phyloP scores from a whole-genome alignment of 495 filamentous ascomycete species.

The Tuber melanosporum region DNA sequence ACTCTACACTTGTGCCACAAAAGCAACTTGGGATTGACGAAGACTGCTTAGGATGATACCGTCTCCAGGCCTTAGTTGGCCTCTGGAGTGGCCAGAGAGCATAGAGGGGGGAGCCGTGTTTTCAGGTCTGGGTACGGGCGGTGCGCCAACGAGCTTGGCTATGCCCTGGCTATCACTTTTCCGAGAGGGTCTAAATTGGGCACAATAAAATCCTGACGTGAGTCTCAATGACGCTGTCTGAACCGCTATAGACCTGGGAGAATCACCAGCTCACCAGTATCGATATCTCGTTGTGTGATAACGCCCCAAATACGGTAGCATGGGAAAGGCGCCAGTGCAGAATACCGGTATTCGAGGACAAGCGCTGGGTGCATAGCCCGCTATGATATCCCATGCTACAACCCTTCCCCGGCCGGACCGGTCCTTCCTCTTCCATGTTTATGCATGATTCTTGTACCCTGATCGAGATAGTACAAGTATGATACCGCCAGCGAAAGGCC shows the following conservation, averaged over 20 bases:
- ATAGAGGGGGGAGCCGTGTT: not conserved
- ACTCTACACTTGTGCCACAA: not conserved
- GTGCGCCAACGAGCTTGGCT: not conserved
- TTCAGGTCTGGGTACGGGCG: not conserved
- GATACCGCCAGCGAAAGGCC: not conserved
- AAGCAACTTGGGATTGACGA: not conserved
- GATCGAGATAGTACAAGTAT: not conserved
- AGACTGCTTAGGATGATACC: not conserved
- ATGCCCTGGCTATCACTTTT: not conserved
- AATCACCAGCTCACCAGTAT: not conserved
- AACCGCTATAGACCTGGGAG: not conserved
- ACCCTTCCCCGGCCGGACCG: not conserved
- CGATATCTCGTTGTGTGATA: not conserved
- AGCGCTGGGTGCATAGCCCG: not conserved
- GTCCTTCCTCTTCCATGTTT: not conserved
- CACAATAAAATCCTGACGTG: not conserved
- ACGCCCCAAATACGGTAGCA: not conserved
- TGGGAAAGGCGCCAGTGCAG: not conserved
- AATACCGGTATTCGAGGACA: not conserved
- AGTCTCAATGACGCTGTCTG: not conserved
- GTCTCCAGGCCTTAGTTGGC: not conserved
- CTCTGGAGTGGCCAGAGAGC: not conserved
- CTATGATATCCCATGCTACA: not conserved
- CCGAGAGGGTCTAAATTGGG: not conserved
- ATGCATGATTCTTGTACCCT: not conserved